Conservation (phyloP, 2,329 filamentous ascomycete genomes). For the Sphaceloma murrayae region DNA sequence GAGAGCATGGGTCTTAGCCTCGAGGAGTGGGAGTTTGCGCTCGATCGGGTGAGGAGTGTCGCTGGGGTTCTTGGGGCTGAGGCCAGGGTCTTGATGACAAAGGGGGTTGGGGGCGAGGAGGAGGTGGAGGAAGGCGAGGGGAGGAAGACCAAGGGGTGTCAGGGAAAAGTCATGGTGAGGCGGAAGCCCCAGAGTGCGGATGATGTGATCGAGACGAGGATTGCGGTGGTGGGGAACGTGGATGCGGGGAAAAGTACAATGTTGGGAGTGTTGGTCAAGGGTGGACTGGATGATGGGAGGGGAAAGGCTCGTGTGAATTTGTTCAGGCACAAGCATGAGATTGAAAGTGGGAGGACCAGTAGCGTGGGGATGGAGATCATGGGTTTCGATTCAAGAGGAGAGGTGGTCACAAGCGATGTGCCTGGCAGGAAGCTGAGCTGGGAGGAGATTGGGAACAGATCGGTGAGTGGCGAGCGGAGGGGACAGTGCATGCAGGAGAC, state of each 20-base stretch:
- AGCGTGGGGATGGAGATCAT: constrained; percentile 99
- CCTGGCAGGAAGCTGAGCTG: constrained; percentile 83
- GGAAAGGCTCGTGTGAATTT: constrained; percentile 90
- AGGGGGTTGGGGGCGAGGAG: constrained; percentile 69
- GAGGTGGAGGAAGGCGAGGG: constrained; percentile 51
- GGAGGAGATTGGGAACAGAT: constrained; percentile 94
- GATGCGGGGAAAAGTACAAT: constrained; percentile 96
- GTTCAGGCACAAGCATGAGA: constrained; percentile 95
- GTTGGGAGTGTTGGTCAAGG: constrained; percentile 90
- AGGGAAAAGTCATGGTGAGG: constrained; percentile 79
- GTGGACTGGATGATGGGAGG: constrained; percentile 85
- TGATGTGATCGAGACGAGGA: constrained; percentile 86
- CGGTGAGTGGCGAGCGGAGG: constrained; percentile 41
- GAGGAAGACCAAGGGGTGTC: constrained; percentile 56
- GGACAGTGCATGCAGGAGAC: not conserved
- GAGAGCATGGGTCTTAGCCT: constrained; percentile 70
- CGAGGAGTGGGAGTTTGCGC: constrained; percentile 65
- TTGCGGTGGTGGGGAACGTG: constrained; percentile 95
- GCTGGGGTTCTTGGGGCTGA: constrained; percentile 59
- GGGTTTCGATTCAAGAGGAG: constrained; percentile 82
- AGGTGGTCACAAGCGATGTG: constrained; percentile 70
- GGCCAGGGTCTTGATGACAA: constrained; percentile 76
- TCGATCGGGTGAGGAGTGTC: constrained; percentile 55
- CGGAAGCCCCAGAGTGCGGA: constrained; percentile 64
- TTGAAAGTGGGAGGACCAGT: constrained; percentile 88